Percentiles rank a stretch among this genome's conserved stretches.
Evolutionary conservation across 805 yeast genomes (phyloP).

Genomic region (Brettanomyces sp.): DNA sequence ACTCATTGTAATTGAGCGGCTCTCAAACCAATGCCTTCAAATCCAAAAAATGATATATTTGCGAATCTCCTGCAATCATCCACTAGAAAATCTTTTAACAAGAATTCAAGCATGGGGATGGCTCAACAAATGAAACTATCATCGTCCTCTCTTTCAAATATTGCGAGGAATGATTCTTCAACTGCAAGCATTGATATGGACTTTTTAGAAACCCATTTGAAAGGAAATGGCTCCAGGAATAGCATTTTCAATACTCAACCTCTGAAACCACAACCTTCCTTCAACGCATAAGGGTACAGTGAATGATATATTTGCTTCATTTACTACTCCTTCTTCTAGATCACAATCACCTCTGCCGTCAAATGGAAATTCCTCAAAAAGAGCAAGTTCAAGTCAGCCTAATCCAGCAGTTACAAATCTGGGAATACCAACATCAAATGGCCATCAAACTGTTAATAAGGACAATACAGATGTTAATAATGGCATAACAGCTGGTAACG

Average conservation of each 20-base stretch:
- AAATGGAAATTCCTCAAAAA: not conserved
- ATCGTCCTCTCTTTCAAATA: not conserved
- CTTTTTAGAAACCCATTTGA: not conserved
- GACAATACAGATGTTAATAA: not conserved
- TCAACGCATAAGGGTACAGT: not conserved
- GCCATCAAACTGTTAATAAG: no score
- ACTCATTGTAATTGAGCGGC: no score
- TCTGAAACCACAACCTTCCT: not conserved
- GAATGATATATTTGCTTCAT: slow-evolving; percentile 4
- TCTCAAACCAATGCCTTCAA: no score
- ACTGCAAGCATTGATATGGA: not conserved
- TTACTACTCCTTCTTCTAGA: not conserved
- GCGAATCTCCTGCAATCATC: slow-evolving; percentile 27
- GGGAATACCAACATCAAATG: no score
- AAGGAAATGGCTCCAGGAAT: not conserved
- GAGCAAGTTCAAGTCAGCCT: not conserved
- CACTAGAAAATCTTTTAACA: slow-evolving; percentile 13
- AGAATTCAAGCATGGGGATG: slow-evolving; percentile 21
- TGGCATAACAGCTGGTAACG: not conserved
- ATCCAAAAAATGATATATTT: slow-evolving; percentile 29
- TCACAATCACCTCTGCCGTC: not conserved
- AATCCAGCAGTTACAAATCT: no score
- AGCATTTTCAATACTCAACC: not conserved
- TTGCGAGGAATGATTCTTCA: not conserved
- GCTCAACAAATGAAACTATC: slow-evolving; percentile 24